These are phyloP conservation scores for Neurospora sp. DNA, from an alignment of 495 filamentous ascomycete genomes.

Conservation along the genomic window DNA sequence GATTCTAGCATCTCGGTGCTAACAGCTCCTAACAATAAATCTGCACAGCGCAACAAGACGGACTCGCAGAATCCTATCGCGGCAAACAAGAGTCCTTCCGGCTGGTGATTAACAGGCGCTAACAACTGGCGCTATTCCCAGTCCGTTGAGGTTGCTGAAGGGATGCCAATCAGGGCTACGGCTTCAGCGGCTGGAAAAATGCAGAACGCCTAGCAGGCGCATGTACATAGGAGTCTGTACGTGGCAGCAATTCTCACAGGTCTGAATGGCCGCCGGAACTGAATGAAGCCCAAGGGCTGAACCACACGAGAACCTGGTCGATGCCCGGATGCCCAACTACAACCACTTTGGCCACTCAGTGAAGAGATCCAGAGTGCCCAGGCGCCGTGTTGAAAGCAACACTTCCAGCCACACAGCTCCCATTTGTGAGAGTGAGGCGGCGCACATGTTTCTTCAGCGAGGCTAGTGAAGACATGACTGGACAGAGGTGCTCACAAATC, in stretches of 20 bases:
- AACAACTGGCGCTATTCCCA: not conserved
- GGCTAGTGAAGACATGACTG: conserved; percentile 1
- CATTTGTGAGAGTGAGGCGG: conserved; percentile 7
- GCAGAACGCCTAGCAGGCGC: not conserved
- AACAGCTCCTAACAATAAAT: not conserved
- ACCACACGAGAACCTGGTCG: not conserved
- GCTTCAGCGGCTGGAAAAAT: not conserved
- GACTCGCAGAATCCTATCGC: not conserved
- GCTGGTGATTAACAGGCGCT: not conserved
- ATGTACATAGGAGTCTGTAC: not conserved
- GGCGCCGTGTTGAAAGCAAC: not conserved
- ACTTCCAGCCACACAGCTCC: conserved; percentile 4
- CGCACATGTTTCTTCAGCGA: not conserved
- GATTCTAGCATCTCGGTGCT: not conserved
- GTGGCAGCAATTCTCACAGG: not conserved
- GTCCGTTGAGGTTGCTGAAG: not conserved
- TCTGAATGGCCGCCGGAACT: not conserved
- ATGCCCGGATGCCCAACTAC: conserved; percentile 21
- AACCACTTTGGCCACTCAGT: not conserved
- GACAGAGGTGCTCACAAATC: conserved; percentile 1
- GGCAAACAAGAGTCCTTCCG: not conserved
- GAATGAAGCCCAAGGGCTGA: not conserved
- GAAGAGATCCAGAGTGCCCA: not conserved
- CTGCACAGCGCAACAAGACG: not conserved
- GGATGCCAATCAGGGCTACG: not conserved